phyloP scores from a whole-genome alignment of 208 protist genomes.

The Strigomonas culicis region DNA sequence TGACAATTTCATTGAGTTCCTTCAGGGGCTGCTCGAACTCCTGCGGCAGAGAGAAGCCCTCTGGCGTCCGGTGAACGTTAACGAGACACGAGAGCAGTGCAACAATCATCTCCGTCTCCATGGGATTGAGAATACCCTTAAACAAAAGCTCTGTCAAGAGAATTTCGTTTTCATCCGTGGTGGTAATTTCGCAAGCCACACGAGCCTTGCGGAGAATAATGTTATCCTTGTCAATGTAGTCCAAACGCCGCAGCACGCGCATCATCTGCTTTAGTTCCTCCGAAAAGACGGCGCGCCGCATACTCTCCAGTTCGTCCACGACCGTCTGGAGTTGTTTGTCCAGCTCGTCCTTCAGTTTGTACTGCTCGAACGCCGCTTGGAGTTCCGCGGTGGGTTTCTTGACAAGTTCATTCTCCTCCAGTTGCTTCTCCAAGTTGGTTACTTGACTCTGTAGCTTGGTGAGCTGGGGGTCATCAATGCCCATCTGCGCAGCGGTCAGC shows the following conservation, averaged over 20 bases:
- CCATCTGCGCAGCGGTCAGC: constrained; percentile 97
- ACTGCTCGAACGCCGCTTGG: constrained; percentile 53
- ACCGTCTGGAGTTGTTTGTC: constrained; percentile 69
- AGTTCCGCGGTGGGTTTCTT: constrained; percentile 62
- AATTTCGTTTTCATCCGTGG: constrained; percentile 97
- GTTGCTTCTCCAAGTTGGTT: constrained; percentile 76
- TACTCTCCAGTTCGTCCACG: constrained; percentile 73
- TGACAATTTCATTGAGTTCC: constrained; percentile 89
- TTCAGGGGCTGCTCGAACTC: constrained; percentile 89
- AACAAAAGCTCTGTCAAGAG: constrained; percentile 99
- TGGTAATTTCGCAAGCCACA: constrained; percentile 98
- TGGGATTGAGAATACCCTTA: constrained; percentile 97
- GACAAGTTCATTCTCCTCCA: constrained; percentile 62
- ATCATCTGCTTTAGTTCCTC: constrained; percentile 96
- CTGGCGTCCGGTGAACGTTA: constrained; percentile 93
- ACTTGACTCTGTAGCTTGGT: constrained; percentile 79
- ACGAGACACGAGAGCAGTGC: constrained; percentile 95
- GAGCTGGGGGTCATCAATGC: constrained; percentile 86
- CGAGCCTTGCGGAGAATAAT: constrained; percentile 97
- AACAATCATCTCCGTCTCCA: constrained; percentile 94
- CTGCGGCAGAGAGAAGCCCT: constrained; percentile 82
- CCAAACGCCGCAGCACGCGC: constrained; percentile 94
- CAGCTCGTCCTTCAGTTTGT: constrained; percentile 62
- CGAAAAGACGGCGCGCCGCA: constrained; percentile 87
- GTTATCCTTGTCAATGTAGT: constrained; percentile 97